These are phyloP conservation scores for Xylaria sp. DNA, from an alignment of 495 filamentous ascomycete species.

Conservation along the genomic window DNA sequence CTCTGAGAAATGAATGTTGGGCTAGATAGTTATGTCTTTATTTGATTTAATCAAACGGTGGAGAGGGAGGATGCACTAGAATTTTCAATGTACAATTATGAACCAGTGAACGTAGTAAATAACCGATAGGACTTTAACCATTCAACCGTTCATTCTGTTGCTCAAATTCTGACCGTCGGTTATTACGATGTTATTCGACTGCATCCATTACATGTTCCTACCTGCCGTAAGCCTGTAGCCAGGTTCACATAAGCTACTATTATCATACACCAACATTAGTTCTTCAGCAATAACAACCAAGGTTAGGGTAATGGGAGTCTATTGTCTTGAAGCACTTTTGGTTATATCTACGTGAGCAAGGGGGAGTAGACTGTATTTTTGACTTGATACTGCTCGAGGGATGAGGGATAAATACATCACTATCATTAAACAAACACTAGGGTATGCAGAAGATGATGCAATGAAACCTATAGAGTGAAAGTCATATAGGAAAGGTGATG, in stretches of 20 bases:
- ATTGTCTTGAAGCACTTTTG: no score
- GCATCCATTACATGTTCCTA: background rate
- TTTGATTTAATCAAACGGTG: background rate
- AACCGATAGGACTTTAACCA: background rate
- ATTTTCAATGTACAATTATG: background rate
- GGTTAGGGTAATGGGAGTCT: no score
- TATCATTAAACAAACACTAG: background rate
- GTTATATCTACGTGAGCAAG: no score
- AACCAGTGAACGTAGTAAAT: background rate
- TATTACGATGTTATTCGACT: slow-evolving; percentile 1
- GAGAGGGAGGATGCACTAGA: background rate
- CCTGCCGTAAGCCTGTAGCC: background rate
- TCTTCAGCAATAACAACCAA: no score
- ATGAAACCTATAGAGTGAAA: background rate
- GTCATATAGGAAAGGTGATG: background rate
- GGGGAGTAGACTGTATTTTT: no score
- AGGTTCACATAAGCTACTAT: no score
- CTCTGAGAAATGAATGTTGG: background rate
- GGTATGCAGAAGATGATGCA: background rate
- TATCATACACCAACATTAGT: no score
- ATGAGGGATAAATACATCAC: background rate
- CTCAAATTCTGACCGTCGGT: background rate
- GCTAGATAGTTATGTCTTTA: background rate
- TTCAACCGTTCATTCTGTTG: background rate
- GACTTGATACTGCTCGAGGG: no score